These are phyloP conservation scores for Entophlyctis luteolus DNA, from an alignment of 192 early-diverging fungal genomes.

Conservation along the genomic window DNA sequence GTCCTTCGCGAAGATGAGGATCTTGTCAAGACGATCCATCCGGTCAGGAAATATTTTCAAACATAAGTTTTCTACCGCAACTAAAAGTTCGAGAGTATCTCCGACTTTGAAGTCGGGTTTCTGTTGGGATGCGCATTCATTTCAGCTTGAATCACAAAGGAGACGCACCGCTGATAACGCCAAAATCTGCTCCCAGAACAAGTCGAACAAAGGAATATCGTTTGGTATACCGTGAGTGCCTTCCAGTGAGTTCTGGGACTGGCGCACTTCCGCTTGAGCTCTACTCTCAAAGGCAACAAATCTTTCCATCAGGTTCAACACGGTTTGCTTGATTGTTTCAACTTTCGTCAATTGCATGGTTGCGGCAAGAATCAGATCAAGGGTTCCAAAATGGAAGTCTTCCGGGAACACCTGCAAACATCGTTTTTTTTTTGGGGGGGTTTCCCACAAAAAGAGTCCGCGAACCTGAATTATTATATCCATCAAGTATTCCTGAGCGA, in stretches of 20 bases:
- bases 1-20: conserved; percentile 84
- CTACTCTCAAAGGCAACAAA: conserved; percentile 84
- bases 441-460: neutral
- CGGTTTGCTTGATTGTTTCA: conserved; percentile 92
- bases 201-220: conserved; percentile 84
- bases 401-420: conserved; percentile 80
- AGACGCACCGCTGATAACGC: conserved; percentile 70
- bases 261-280: neutral
- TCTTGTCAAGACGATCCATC: conserved; percentile 82
- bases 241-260: neutral
- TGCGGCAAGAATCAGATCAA: conserved; percentile 82
- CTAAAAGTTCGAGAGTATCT: conserved; percentile 86
- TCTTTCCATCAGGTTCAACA: conserved; percentile 92
- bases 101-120: conserved; percentile 88
- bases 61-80: conserved; percentile 83
- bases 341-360: conserved; percentile 82
- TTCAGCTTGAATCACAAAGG: neutral
- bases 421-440: neutral
- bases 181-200: conserved; percentile 94
- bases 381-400: conserved; percentile 89
- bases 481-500: conserved; percentile 99
- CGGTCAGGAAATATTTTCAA: conserved; percentile 88
- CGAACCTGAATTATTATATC: conserved; percentile 93
- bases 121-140: conserved; percentile 43
- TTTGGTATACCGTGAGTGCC: conserved; percentile 63